Evolutionary conservation across 768 basidiomycete species (phyloP).

Genomic region (Dendrothele bispora): DNA sequence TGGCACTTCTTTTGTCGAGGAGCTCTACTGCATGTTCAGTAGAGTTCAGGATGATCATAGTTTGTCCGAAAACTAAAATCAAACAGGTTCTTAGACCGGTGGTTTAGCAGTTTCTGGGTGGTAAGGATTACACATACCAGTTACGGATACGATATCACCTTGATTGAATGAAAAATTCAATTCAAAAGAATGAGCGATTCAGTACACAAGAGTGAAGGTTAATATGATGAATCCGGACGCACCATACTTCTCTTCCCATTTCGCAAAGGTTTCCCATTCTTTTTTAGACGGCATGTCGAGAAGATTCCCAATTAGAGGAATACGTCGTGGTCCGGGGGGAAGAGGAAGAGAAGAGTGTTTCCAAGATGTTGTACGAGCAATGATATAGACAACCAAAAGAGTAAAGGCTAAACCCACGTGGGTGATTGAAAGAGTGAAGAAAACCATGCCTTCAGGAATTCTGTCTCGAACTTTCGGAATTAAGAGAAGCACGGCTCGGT

Average conservation of each 20-base stretch:
- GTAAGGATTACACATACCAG: too few relatives aligned
- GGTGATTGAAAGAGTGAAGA: too few relatives aligned
- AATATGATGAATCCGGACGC: slow-evolving; percentile 1
- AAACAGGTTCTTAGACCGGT: too few relatives aligned
- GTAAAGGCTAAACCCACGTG: too few relatives aligned
- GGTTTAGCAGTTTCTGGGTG: too few relatives aligned
- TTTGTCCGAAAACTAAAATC: slow-evolving; percentile 32
- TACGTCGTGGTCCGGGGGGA: slow-evolving; percentile 13
- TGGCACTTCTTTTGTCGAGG: slow-evolving; percentile 39
- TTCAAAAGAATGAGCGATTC: background rate
- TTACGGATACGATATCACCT: too few relatives aligned
- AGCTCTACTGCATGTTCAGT: slow-evolving; percentile 28
- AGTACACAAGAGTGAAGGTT: background rate
- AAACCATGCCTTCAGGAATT: too few relatives aligned
- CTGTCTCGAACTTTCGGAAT: too few relatives aligned
- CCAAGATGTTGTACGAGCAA: too few relatives aligned
- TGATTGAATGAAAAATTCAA: background rate
- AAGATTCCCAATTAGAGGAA: slow-evolving; percentile 16
- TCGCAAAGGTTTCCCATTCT: slow-evolving; percentile 11
- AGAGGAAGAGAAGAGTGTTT: too few relatives aligned
- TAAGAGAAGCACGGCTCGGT: too few relatives aligned
- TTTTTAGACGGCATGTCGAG: slow-evolving; percentile 10
- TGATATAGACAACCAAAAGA: too few relatives aligned
- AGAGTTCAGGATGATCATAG: slow-evolving; percentile 33
- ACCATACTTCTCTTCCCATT: slow-evolving; percentile 16